Evolutionary conservation across 805 yeast genomes (phyloP), one percentile per base, ranked within the genome.

Genomic region (Wickerhamiella cacticola): DNA sequence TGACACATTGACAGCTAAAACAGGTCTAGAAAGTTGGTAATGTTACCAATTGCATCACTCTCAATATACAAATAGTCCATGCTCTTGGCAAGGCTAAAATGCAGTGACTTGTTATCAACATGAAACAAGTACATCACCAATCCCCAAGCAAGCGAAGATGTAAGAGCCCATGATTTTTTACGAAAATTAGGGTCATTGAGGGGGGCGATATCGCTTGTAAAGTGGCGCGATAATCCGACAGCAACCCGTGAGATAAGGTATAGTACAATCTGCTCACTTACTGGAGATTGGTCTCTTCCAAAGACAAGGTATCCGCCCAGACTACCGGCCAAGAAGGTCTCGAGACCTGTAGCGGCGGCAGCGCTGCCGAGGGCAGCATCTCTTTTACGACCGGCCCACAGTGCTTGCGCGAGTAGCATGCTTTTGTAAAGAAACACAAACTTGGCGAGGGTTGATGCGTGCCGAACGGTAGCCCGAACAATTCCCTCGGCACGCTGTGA

Each of bases 41-140:
- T 40, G 33, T 41, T 36, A 25, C 36, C 50, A 38, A 50, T 43
- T 12, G 41, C 43, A 33, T 50, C 53, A 22, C 53, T 50, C 50
- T 75, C 84, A 38, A 80, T 79, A 56, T 82, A 82, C 29, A 82
- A 74, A 59, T 77, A 82, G 47, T 78, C 77, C 82, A 82, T 75
- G 46, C 82, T 75, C 51, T 74, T 74, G 52, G 80, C 71, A 68
- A 82, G 66, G 1, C 82, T 73, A 44, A 72, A 70, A 58, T 82
- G 89, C 40, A 83, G 67, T 53, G 72, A 71, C 33, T 71, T 71
- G 2, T 81, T 80, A 53, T 81, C 79, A 50, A 68, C 67, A 49
- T 79, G 72, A 61, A 80, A 82, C 45, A 82, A 67, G 56, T 74
- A 70, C 88, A 82, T 81, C 33, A 81, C 83, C 22, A 73, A 58